Conservation (phyloP, 192 early-diverging fungal species). For the Mortierella hygrophila region DNA sequence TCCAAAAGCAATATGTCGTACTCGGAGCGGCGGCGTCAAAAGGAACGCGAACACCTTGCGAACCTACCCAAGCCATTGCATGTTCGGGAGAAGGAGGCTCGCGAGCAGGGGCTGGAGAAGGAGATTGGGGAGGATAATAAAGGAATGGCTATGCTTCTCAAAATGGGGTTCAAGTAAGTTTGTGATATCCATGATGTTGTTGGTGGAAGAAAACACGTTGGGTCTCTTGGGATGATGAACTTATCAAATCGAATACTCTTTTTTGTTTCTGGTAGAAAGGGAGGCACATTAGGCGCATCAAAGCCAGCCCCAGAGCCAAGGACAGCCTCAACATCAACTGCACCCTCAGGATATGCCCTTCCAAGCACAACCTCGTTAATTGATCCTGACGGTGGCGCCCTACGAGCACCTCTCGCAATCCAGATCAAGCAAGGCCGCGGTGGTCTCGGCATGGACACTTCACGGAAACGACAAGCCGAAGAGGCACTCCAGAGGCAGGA, state of each 20-base stretch:
- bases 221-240: too few relatives aligned
- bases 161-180: slow-evolving; percentile 71
- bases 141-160: slow-evolving; percentile 68
- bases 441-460: slow-evolving; percentile 62
- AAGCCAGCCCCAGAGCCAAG: background rate
- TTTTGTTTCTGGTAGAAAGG: slow-evolving; percentile 44
- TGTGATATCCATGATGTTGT: background rate
- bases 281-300: slow-evolving; percentile 54
- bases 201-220: background rate
- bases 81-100: slow-evolving; percentile 61
- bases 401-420: slow-evolving; percentile 32
- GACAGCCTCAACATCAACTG: background rate
- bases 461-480: slow-evolving; percentile 49
- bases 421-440: slow-evolving; percentile 55
- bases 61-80: slow-evolving; percentile 58
- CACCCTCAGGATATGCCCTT: background rate
- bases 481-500: slow-evolving; percentile 43
- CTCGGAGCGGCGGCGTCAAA: slow-evolving; percentile 53
- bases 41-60: slow-evolving; percentile 58
- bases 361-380: background rate
- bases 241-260: background rate
- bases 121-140: slow-evolving; percentile 63
- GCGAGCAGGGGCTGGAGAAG: slow-evolving; percentile 61
- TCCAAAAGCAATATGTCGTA: slow-evolving; percentile 43
- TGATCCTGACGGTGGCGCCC: background rate